phyloP scores from a whole-genome alignment of 805 yeast species.

The Starmerella stellata region DNA sequence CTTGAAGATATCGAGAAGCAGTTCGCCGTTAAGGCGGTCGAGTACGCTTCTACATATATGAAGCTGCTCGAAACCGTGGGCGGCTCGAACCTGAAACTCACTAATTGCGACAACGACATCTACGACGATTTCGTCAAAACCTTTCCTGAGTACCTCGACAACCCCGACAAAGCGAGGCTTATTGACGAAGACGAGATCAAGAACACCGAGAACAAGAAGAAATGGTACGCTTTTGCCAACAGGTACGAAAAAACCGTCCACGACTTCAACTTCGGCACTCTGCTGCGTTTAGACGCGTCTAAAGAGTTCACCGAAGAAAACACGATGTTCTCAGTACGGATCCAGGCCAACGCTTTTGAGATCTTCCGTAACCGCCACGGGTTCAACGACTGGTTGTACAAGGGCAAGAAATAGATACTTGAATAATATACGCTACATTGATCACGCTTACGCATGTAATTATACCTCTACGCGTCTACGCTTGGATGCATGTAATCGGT shows the following conservation, averaged over 20 bases:
- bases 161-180: conserved; percentile 33
- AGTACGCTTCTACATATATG: conserved; percentile 89
- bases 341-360: conserved; percentile 90
- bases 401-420: too few relatives aligned
- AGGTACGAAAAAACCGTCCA: conserved; percentile 62
- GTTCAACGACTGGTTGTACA: conserved; percentile 89
- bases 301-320: conserved; percentile 67
- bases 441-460: too few relatives aligned
- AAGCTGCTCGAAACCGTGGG: conserved; percentile 42
- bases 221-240: conserved; percentile 80
- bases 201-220: conserved; percentile 55
- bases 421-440: too few relatives aligned
- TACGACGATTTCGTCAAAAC: conserved; percentile 31
- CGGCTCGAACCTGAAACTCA: conserved; percentile 54
- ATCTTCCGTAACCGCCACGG: conserved; percentile 82
- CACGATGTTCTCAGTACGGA: conserved; percentile 76
- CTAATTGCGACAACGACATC: conserved; percentile 26
- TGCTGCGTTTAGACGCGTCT: conserved; percentile 53
- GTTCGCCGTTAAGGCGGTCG: conserved; percentile 93
- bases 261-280: conserved; percentile 90
- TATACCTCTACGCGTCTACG: too few relatives aligned
- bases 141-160: conserved; percentile 76
- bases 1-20: conserved; percentile 91
- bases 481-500: too few relatives aligned
- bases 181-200: conserved; percentile 71